Evolutionary conservation across 257 asterid species (phyloP), one percentile per base, ranked within the genome.

Genomic region (Petunia axillaris): DNA sequence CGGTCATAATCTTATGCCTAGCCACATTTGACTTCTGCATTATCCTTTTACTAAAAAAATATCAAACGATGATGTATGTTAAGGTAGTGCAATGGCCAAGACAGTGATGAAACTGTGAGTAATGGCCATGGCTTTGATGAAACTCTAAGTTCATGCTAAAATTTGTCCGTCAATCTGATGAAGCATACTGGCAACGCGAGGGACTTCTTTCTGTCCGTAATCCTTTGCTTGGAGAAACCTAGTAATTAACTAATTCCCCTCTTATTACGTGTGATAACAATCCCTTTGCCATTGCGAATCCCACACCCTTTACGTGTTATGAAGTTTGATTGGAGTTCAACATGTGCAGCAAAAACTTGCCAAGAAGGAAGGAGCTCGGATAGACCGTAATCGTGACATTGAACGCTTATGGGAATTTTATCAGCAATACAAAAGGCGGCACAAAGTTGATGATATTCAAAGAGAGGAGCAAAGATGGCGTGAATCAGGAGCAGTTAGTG

Each of bases 311-410:
- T 48, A 25, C 48, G 60, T 71, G 60, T 48, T 25, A 35, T 71
- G 60, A 35, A 48, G 60, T 71, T 71, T 71, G 77, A 48, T 48
- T 71, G 44, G 44, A 35, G 9, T 48, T 48, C 40, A 79, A 40
- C 65, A 54, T 67, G 79, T 84, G 92, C 97, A 95, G 99, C 97
- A 92, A 95, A 95, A 93, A 84, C 92, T 93, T 76, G 98, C 98
- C 79, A 89, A 89, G 86, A 93, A 89, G 86, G 98, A 88, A 65
- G 99, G 97, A 71, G 89, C 88, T n/a, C 87, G 80, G 77, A 89
- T 93, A 78, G 98, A 95, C 81, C 98, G 98, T 63, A 83, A 87
- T 85, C 96, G 85, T 82, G 99, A 95, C 85, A 88, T 93, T 71
- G 95, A 95, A 87, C 87, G 87, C 44, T 84, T 95, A 80, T 95